A percentile compares a stretch with the other conserved stretches of the same genome.
phyloP scores from a whole-genome alignment of 306 rosid species.

The Glycyrrhiza uralensis region DNA sequence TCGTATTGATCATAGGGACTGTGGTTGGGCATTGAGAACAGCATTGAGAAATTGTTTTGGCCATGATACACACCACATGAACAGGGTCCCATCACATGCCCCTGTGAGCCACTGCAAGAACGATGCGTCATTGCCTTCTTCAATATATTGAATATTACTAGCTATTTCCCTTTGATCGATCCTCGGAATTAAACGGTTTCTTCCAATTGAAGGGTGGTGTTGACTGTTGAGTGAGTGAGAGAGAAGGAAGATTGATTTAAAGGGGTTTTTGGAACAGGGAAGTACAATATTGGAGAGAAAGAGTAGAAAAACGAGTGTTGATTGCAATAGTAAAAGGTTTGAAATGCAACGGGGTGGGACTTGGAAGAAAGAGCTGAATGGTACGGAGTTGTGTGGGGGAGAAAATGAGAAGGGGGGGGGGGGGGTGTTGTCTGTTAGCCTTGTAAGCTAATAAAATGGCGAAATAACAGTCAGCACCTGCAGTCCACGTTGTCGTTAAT shows the following conservation, averaged over 20 bases:
- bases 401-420: neutral
- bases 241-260: neutral
- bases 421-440: slow-evolving; percentile 53
- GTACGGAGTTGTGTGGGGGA: slow-evolving; percentile 25
- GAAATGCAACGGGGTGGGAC: neutral
- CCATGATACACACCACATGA: slow-evolving; percentile 56
- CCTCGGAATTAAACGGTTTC: neutral
- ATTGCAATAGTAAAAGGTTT: neutral
- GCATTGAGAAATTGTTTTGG: slow-evolving; percentile 59
- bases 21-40: slow-evolving; percentile 53
- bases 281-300: neutral
- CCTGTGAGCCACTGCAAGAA: slow-evolving; percentile 50
- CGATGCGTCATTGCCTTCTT: slow-evolving; percentile 49
- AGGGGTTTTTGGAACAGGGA: neutral
- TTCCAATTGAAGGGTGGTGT: neutral
- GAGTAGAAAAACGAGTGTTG: neutral
- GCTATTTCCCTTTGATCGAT: too few species aligned
- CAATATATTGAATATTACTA: neutral
- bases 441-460: slow-evolving; percentile 51
- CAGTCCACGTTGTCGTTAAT: slow-evolving; percentile 77
- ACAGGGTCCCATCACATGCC: slow-evolving; percentile 58
- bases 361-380: slow-evolving; percentile 25
- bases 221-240: neutral
- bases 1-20: slow-evolving; percentile 24
- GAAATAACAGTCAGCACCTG: slow-evolving; percentile 84